Conservation (phyloP, 2,329 filamentous ascomycete species). For the Neofusicoccum cordaticola region DNA sequence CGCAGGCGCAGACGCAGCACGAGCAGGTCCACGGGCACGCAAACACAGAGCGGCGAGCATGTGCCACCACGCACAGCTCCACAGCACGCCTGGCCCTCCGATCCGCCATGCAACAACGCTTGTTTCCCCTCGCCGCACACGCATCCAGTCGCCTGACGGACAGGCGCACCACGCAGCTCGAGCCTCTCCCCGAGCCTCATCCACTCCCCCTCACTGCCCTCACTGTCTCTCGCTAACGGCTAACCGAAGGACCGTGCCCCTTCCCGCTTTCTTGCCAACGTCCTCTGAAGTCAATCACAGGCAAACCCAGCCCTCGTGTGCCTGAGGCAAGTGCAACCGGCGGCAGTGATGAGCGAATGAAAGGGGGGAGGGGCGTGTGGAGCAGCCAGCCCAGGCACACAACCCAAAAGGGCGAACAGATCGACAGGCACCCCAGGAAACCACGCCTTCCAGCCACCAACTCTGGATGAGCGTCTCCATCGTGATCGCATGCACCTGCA, state of each 20-base stretch:
- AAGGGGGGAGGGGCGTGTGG: too few species aligned
- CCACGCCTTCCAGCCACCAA: too few species aligned
- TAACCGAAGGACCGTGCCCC: background rate
- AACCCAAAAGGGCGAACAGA: too few species aligned
- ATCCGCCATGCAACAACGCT: background rate
- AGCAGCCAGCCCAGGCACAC: too few species aligned
- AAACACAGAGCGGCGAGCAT: background rate
- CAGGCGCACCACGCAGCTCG: background rate
- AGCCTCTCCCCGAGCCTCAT: slow-evolving; percentile 5
- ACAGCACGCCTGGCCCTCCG: background rate
- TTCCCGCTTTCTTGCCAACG: background rate
- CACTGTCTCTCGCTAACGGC: background rate
- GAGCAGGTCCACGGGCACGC: background rate
- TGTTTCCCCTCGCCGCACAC: background rate
- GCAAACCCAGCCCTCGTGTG: too few species aligned
- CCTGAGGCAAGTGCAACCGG: too few species aligned
- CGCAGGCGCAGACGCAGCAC: background rate
- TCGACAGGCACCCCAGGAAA: too few species aligned
- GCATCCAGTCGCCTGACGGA: background rate
- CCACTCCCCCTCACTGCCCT: background rate
- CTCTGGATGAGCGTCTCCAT: too few species aligned
- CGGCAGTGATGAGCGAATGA: too few species aligned
- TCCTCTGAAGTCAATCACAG: too few species aligned
- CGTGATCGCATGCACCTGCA: too few species aligned
- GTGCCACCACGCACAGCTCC: background rate